A percentile compares a stretch with the other conserved stretches of the same genome.
Conservation (phyloP, 108 stramenopile species). For the Mayamaea pseudoterrestris region DNA sequence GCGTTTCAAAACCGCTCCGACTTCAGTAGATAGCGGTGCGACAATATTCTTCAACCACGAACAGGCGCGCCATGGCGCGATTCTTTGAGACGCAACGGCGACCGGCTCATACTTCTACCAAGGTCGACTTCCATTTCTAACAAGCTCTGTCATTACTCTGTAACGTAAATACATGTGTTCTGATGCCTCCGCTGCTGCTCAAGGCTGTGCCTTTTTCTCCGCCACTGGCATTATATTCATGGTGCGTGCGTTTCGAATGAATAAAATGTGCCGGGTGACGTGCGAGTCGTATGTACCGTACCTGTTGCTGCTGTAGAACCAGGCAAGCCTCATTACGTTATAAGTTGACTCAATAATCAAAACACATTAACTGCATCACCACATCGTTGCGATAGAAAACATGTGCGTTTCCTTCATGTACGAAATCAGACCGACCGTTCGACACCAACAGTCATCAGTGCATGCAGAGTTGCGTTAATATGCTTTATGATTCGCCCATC, state of each 20-base stretch:
- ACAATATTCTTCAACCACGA: no score
- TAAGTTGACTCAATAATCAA: neutral
- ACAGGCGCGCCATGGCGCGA: no score
- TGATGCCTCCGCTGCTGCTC: neutral
- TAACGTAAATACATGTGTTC: slow-evolving; percentile 7
- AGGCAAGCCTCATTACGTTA: neutral
- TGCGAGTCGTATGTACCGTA: neutral
- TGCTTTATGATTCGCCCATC: neutral
- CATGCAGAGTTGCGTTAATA: neutral
- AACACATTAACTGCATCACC: neutral
- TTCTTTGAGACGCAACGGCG: no score
- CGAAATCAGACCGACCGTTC: neutral
- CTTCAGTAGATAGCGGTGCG: no score
- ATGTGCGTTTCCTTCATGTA: neutral
- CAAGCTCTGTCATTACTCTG: no score
- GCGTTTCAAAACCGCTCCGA: no score
- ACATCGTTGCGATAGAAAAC: neutral
- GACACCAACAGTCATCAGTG: neutral
- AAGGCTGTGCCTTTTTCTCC: slow-evolving; percentile 2
- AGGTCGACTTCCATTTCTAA: no score
- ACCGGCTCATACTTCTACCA: no score
- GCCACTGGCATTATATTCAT: slow-evolving; percentile 4
- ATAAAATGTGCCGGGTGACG: neutral
- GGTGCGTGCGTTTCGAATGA: neutral
- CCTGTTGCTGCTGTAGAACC: neutral